Evolutionary conservation across 2,329 filamentous ascomycete genomes (phyloP), one percentile per base, ranked within the genome.

Genomic region (Trichoderma sp.): DNA sequence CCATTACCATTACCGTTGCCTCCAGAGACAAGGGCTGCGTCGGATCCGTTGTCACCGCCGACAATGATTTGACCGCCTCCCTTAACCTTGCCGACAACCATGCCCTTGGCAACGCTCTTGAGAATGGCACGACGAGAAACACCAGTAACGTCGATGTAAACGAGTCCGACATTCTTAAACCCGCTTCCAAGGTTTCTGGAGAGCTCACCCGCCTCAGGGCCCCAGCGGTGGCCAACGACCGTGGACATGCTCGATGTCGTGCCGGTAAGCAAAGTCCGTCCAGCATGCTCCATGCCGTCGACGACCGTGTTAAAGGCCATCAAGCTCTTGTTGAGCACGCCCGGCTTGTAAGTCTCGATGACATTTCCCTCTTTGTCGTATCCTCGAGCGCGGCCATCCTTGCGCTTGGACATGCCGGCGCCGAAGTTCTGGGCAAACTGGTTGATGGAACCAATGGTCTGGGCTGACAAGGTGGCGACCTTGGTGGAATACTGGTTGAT

Each of bases 301-400:
- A 94, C 93, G 58, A 99, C 89, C 0, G 96, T 99, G 50, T 92
- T 94, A 81, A 98, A 98, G 0, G 96, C 96, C 85, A 99, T 98
- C 84, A 99, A 85, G 74, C 91, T 94, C 86, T 97, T 98, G 84
- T 99, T 99, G 75, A 99, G 83, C 34, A 99, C 84, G 6, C 96
- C 95, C 0, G 96, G 95, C 82, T 97, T 97, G 83, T 96, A 97
- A 20, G 80, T 81, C 2, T 87, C 84, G 7, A 88, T 78, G 4
- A 87, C 85, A 66, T 90, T 90, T 43, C 93, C 93, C 73, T 95
- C 89, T 72, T 90, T 88, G 72, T 93, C 93, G 72, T 87, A 88
- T 1, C 91, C 90, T 76, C 87, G 89, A 15, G 82, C 80, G 28
- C 82, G 80, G 23, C 87, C 87, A 68, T 85, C 86, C 75, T 85